Base-by-base conservation (phyloP, 2,329 filamentous ascomycete species). In the Nannizzia gypsea region DNA sequence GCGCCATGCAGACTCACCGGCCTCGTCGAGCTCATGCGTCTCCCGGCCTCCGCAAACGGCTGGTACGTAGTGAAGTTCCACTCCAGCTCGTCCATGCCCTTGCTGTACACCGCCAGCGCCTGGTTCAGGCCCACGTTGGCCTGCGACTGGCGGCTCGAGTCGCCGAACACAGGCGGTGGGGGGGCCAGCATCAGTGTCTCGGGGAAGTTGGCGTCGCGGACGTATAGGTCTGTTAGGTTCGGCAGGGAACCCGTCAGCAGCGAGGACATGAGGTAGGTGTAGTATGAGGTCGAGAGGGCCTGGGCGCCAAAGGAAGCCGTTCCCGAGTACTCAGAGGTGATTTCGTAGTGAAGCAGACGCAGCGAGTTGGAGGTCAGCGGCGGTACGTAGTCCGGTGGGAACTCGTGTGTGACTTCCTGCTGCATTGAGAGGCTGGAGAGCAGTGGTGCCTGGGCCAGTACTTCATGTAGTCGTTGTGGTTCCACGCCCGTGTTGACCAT, bases 261-360 rank as follows among this genome's bases (percentile, higher is more conserved):
- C 0, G 89, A 95, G n/a, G 82, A 82, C 26, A 89, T 85, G 20
- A 97, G 82, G 72, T 96, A 96, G 62, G 83, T 82, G 73, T 96
- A 95, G 75, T 96, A 95, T 17, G 80, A 81, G 24, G 76, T 74
- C 5, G 78, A 74, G 0, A 80, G 77, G 0, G 77, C 73, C 56
- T 79, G 77, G 57, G 81, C 71, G 9, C 76, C 73, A 62, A 83
- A 87, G 9, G 84, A 79, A 22, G 83, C 82, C 31, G 31, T 11
- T 2, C 31, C 31, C 1, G 31, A n/a, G 0, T 82, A 76, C 3
- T 67, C 61, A 5, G 72, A 73, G 9, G 83, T 86, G 69, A 97
- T 88, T 73, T 96, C 92, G 70, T 86, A 96, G 66, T 92, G 86
- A 13, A 97, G 77, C 2, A 83, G 86, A 65, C 79, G 76, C 20